Evolutionary conservation across 2,329 filamentous ascomycete species (phyloP).

Genomic region (Verticillium nubilum): DNA sequence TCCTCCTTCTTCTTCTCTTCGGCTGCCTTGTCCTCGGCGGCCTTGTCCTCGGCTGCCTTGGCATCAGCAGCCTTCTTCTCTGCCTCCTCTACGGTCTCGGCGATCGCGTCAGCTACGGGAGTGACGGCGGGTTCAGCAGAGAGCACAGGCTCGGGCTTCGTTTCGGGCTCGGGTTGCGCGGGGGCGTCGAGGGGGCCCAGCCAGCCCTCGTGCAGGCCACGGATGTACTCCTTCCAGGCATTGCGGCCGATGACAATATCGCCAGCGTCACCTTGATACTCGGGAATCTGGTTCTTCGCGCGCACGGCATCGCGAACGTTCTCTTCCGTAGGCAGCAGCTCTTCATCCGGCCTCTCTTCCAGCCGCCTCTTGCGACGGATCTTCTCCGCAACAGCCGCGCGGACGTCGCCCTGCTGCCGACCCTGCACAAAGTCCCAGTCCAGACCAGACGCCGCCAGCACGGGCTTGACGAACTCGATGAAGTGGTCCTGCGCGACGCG

Average conservation of each 20-base stretch:
- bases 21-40: constrained; percentile 35
- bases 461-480: constrained; percentile 90
- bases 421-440: constrained; percentile 98
- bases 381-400: constrained; percentile 79
- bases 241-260: constrained; percentile 88
- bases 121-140: constrained; percentile 17
- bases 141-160: constrained; percentile 17
- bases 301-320: constrained; percentile 59
- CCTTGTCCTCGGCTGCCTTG: constrained; percentile 15
- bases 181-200: constrained; percentile 74
- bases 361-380: constrained; percentile 67
- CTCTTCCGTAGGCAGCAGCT: constrained; percentile 47
- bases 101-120: constrained; percentile 12
- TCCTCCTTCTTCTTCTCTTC: constrained; percentile 39
- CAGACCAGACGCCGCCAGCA: constrained; percentile 80
- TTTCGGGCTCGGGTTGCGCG: constrained; percentile 23
- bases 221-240: constrained; percentile 95
- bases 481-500: constrained; percentile 89
- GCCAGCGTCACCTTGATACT: constrained; percentile 70
- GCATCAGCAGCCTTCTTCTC: constrained; percentile 14
- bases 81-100: constrained; percentile 1
- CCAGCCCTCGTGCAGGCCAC: constrained; percentile 94
- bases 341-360: constrained; percentile 45
- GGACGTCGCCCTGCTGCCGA: constrained; percentile 83
- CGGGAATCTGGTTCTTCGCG: constrained; percentile 58